Evolutionary conservation across 257 asterid genomes (phyloP), one percentile per base, ranked within the genome.

Genomic region (Voacanga thouarsii): DNA sequence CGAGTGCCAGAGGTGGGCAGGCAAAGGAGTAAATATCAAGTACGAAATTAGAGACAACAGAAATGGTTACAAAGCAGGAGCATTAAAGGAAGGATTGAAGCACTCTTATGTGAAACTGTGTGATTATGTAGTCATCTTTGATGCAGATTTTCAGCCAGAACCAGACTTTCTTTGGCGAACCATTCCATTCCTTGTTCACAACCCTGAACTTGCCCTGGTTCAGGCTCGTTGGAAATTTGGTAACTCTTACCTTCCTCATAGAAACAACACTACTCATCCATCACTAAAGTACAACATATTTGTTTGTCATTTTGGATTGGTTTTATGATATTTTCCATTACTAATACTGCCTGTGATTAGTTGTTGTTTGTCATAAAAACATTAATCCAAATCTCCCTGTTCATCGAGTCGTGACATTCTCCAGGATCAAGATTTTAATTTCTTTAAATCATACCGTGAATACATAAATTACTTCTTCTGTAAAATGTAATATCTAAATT

Each of bases 151-250:
- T 71, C 99, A 91, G 69, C 99, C 99, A 0, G 98, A 95, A 8
- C 97, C 99, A 21, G 98, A 95, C 79, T 95, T 91, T 41, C 90
- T 95, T 3, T 91, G 97, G 96, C 89, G 84, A 12, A 90, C 97
- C 1, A 88, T 91, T 24, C 97, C 99, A 6, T 95, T 85, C 74
- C 84, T 95, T 0, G 89, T 86, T 21, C 98, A 91, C 85, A 95
- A 95, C 72, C 93, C 96, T 3, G 82, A 90, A 57, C 90, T 95
- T 47, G 97, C 87, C 80, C 99, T 95, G 75, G 96, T 93, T 8
- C 98, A 95, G 79, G 91, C 97, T 81, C 94, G 99, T 0, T 95
- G 98, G 99, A 91, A 90, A 85, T 95, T 91, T 21, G 99, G 99
- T 93, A 85, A 68, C 12, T 39, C n/a, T 9, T 14, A 5, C 3